Evolutionary conservation across 768 basidiomycete species (phyloP), one percentile per base, ranked within the genome.

Genomic region (Epithele typhae): DNA sequence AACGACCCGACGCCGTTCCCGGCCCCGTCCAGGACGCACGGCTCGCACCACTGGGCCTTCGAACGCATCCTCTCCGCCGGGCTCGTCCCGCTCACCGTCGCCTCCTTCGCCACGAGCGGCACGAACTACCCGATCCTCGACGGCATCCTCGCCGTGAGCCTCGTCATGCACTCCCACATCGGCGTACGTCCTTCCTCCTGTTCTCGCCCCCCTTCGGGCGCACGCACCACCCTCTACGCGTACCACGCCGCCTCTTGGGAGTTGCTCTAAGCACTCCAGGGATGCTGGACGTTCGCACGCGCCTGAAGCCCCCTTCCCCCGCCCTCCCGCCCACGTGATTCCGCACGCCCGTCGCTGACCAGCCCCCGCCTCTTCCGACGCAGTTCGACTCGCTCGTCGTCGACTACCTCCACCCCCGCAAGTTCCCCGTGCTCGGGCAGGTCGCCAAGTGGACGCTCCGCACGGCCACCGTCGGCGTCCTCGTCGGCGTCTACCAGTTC

Each of bases 1-100:
- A 98, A 99, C 69, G 96, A 99, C 64, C 88, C 94, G 2, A 92
- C 89, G 2, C 71, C 82, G 8, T 97, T 95, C 73, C 94, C 95
- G 18, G 64, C 82, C 4, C 79, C 92, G 4, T 85, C 79, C 49
- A 84, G 78, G 61, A 66, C 79, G 1, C 88, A 94, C 58, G 95
- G 96, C 40, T 93, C 92, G 2, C 84, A 96, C 68, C 95, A 82
- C 68, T 83, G 81, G 81, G 84, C 92, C 1, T 98, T 97, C 62
- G 96, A 99, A 68, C 87, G 94, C 43, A 75, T 93, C 23, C 77
- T 98, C 40, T 86, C 88, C 0, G 96, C 92, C 0, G 71, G 81
- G 12, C 79, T 98, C 56, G 79, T 99, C 14, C 96, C 96, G 32
- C 69, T 94, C 58, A 92, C 92, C 15, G 87, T 77, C 14, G 87